These are phyloP conservation scores for Kazachstania sp. DNA, from an alignment of 1,139 yeast species.

Conservation along the genomic window DNA sequence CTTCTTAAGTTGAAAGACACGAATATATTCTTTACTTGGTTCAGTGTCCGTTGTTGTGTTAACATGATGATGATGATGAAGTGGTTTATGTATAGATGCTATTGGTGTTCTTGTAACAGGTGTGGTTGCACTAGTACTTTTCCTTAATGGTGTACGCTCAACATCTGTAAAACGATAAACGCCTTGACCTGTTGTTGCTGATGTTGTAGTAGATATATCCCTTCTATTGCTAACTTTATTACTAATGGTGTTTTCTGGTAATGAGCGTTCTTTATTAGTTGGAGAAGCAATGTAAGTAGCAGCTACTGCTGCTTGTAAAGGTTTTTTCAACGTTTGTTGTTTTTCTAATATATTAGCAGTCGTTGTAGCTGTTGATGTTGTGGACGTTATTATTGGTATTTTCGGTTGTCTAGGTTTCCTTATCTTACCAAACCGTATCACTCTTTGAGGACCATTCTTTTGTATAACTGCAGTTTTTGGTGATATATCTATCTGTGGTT, in stretches of 20 bases:
- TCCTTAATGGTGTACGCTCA: background rate
- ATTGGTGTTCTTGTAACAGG: background rate
- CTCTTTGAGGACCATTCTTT: background rate
- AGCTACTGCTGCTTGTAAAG: background rate
- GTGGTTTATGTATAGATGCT: background rate
- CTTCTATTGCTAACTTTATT: background rate
- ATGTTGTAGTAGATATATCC: too few species aligned
- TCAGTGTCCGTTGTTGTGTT: conserved; percentile 8
- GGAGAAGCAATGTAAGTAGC: background rate
- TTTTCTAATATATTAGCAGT: background rate
- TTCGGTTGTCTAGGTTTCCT: background rate
- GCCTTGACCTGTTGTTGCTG: background rate
- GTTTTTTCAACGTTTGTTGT: background rate
- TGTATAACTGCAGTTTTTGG: background rate
- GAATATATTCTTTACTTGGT: conserved; percentile 23
- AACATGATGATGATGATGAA: too few species aligned
- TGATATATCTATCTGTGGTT: background rate
- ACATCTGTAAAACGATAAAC: background rate
- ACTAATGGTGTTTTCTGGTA: background rate
- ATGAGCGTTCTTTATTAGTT: background rate
- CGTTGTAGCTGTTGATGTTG: background rate
- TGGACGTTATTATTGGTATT: background rate
- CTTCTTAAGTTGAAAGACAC: conserved; percentile 27
- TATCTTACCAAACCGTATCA: background rate
- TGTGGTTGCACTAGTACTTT: background rate